Evolutionary conservation across 2,329 filamentous ascomycete genomes (phyloP), one percentile per base, ranked within the genome.

Genomic region (Hypoxylon sp.): DNA sequence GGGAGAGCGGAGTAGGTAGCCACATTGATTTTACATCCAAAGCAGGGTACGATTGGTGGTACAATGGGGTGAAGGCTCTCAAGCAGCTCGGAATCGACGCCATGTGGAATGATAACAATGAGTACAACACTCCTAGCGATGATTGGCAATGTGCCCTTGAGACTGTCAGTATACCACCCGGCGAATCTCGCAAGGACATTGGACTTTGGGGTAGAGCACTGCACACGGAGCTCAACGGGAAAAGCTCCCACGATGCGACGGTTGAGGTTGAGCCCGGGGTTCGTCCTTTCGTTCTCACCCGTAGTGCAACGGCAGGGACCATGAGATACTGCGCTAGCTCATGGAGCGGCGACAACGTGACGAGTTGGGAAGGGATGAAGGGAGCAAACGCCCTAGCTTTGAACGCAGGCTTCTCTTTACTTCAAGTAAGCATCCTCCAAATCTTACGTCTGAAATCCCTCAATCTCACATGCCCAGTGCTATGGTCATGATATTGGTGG

Each of bases 101-200:
- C 49, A 91, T 92, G 79, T 93, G 91, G 90, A 93, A 93, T 69
- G 90, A 93, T 74, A 93, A 93, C 77, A 93, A 92, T 69, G 90
- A 93, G 75, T 93, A 92, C 74, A 88, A 87, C 0, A 82, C 91
- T 2, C 84, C 87, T 0, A 82, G 86, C 64, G 90, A 93, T 63
- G 80, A 84, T 22, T 92, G 90, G 90, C 78, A 86, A 59, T 85
- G 88, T 53, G 84, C 86, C 0, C 79, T 91, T 0, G 82, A 87
- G 1, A 78, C 78, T 1, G 74, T 83, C 1, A 68, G 75, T 0
- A 70, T 81, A 1, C 78, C 79, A 0, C 73, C 77, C 0, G 77
- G 75, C 1, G 75, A 77, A 40, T 74, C 72, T 0, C 77, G 81
- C 1, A 84, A 84, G 0, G 78, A 85, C 6, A 79, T 92, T 18